These are phyloP conservation scores for Suillus paluster DNA, from an alignment of 768 basidiomycete species.

Conservation along the genomic window DNA sequence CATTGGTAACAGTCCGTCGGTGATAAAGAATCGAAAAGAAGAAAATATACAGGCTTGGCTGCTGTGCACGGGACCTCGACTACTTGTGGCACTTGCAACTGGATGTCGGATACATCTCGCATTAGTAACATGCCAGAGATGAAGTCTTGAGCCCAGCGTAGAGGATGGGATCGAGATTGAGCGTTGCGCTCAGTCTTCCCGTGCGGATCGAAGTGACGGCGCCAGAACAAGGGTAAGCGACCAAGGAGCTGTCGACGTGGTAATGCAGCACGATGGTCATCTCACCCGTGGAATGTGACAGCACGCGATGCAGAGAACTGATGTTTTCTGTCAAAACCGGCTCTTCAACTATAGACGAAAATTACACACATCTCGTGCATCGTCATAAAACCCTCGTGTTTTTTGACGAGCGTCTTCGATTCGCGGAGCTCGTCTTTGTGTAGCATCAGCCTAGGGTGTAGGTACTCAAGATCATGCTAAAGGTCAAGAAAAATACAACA, in stretches of 20 bases:
- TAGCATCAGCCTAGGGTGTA: background rate
- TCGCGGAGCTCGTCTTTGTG: background rate
- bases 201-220: background rate
- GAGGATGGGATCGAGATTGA: background rate
- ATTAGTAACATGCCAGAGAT: background rate
- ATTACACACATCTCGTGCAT: background rate
- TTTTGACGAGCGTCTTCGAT: background rate
- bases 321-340: background rate
- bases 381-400: background rate
- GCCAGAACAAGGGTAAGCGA: background rate
- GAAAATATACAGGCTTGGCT: no score
- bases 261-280: background rate
- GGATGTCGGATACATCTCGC: background rate
- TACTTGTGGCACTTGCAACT: background rate
- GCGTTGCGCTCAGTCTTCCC: background rate
- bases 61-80: background rate
- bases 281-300: background rate
- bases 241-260: background rate
- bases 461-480: no score
- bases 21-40: no score
- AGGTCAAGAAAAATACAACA: no score
- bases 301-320: background rate
- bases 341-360: background rate
- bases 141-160: background rate
- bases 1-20: constrained; percentile 66